Base-by-base conservation (phyloP, 2,329 filamentous ascomycete genomes). In the Xylaria sp. region DNA sequence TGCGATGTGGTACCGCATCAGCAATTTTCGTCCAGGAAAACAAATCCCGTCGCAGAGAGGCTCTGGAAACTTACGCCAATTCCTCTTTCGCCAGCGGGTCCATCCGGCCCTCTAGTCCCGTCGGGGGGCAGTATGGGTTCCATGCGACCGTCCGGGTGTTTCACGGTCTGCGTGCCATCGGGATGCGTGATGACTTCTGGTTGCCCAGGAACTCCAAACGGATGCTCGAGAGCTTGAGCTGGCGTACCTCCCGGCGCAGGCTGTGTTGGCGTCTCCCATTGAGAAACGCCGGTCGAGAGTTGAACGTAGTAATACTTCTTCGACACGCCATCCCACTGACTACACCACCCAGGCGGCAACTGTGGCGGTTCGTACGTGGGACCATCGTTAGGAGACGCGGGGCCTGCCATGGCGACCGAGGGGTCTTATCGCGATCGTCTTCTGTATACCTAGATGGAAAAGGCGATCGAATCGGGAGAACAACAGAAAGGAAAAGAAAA, bases 281-380 rank as follows among this genome's bases (percentile, higher is more conserved):
- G 87, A 59, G 87, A 89, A 37, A 83, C 78, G 44, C 87, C 87
- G 7, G 87, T 90, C 48, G 85, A 86, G 50, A 90, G 81, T 71
- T 90, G 86, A 46, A 90, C 87, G 69, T 84, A 88, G 71, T 88
- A 88, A 69, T 88, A 88, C 70, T 87, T 87, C 69, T 77, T 81
- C 70, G 78, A 84, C 52, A 77, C 68, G 58, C 79, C 81, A 67
- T 88, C 85, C 85, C 85, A 88, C 73, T 88, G 85, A 54, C 85
- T 84, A 66, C 87, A 88, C 85, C 85, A 88, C 65, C 85, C 85
- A 11, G 82, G 73, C 45, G 85, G 85, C 48, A 88, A 78, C 43
- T 76, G 74, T 44, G 85, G 85, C 60, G 85, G 85, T 52, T 67
- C 65, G 63, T 77, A 84, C 66, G 80, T 81, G 62, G 83, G 83